Base-by-base conservation (phyloP, 805 yeast species). In the Lachancea cidri region DNA sequence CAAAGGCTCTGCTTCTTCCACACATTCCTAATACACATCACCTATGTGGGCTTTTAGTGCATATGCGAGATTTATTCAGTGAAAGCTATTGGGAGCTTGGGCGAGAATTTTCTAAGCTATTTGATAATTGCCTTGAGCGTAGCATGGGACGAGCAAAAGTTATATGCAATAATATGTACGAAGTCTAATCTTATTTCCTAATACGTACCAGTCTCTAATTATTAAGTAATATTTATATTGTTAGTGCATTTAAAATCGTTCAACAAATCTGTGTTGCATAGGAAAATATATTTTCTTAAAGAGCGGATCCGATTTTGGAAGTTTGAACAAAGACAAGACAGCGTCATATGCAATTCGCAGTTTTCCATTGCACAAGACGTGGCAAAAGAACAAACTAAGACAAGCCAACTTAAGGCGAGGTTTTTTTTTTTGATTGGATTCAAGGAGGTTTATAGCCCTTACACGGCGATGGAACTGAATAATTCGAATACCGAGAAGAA, bases 31-130 rank as follows among this genome's bases (percentile, higher is more conserved):
- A 70, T 42, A 71, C 68, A 51, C 69, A 77, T 43, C 64, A 74
- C 38, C 62, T 79, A 20, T 73, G 75, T 8, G 89, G 89, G 1
- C 56, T 83, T 35, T 54, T 81, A 46, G 65, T 64, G 36, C 50
- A 72, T 44, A 66, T 77, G 35, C 66, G 73, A 11, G 57, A 60
- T n/a, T 55, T 65, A 29, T 64, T 71, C 43, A 55, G 54, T 24
- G 57, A 55, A 15, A 67, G 75, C 38, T 68, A 71, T 38, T 81
- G 81, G 78, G 76, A 76, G 35, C 62, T 79, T 38, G 80, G 80
- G 9, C 63, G 64, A 35, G 87, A 81, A 52, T 70, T 76, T 46
- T 70, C 80, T 1, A 68, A 69, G 40, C 60, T 81, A 43, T 61
- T 80, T 35, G 58, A 64, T 38, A 76, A 77, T 49, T 79, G 83